phyloP scores from a whole-genome alignment of 768 basidiomycete genomes.

The Boletus speciosus region DNA sequence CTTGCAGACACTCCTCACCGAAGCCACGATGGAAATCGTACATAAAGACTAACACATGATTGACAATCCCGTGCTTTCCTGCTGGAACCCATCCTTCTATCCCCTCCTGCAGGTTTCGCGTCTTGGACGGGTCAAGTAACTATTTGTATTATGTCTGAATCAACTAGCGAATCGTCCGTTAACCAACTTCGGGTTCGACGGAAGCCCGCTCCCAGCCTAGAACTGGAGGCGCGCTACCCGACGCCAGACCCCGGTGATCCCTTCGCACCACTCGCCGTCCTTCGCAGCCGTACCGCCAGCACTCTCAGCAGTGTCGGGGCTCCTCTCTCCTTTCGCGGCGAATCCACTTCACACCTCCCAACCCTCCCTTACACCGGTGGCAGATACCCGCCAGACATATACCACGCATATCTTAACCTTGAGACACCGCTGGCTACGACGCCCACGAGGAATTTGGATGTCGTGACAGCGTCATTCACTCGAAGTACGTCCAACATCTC shows the following conservation, averaged over 20 bases:
- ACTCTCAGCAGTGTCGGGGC: constrained; percentile 30
- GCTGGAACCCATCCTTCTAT: constrained; percentile 14
- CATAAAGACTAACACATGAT: constrained; percentile 25
- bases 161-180: constrained; percentile 23
- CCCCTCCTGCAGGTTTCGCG: constrained; percentile 13
- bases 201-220: constrained; percentile 55
- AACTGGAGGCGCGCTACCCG: constrained; percentile 55
- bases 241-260: constrained; percentile 66
- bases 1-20: constrained; percentile 28
- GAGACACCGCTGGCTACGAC: constrained; percentile 8
- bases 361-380: constrained; percentile 30
- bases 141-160: constrained; percentile 31
- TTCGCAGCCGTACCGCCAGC: constrained; percentile 56
- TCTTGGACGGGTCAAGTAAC: constrained; percentile 13
- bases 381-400: constrained; percentile 32
- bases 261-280: constrained; percentile 63
- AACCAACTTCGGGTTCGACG: constrained; percentile 36
- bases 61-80: constrained; percentile 8
- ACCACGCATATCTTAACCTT: constrained; percentile 22
- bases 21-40: constrained; percentile 34
- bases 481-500: constrained; percentile 23
- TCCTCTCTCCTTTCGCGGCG: constrained; percentile 30
- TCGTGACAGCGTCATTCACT: constrained; percentile 21
- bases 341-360: constrained; percentile 31
- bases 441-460: constrained; percentile 7